Percentiles rank a stretch among this genome's conserved stretches.
Evolutionary conservation across 176 grass and related monocot species (phyloP).

Genomic region (Themeda triandra): DNA sequence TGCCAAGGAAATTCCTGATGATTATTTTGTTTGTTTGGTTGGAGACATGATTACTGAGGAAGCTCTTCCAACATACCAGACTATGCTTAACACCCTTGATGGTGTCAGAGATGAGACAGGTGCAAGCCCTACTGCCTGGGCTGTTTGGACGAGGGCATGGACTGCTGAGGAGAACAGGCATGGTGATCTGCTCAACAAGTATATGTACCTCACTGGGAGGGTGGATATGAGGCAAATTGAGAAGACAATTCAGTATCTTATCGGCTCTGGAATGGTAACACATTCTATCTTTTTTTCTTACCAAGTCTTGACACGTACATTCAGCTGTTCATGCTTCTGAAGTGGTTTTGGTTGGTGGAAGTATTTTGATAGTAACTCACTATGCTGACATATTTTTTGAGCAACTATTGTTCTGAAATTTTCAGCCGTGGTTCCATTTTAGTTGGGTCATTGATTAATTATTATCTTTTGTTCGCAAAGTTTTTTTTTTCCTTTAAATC

Average conservation of each 20-base stretch:
- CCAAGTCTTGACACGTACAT: not conserved
- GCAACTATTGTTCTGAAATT: not conserved
- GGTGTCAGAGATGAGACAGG: conserved; percentile 93
- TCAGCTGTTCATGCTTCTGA: conserved; percentile 5
- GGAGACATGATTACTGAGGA: conserved; percentile 99
- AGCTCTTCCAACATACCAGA: conserved; percentile 96
- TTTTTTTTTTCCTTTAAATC: not conserved
- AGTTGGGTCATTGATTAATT: not conserved
- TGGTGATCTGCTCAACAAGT: conserved; percentile 94
- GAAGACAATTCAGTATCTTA: conserved; percentile 96
- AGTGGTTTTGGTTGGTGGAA: not conserved
- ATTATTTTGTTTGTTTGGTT: conserved; percentile 88
- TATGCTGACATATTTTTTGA: not conserved
- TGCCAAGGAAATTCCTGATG: conserved; percentile 95
- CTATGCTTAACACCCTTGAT: conserved; percentile 95
- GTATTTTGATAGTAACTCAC: not conserved
- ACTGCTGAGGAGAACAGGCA: conserved; percentile 99
- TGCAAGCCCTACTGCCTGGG: conserved; percentile 88
- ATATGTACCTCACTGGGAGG: conserved; percentile 81
- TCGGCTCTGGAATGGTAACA: conserved; percentile 95
- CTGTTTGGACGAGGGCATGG: conserved; percentile 92
- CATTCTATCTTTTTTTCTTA: conserved; percentile 6
- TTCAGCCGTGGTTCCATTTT: not conserved
- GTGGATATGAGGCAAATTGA: conserved; percentile 94
- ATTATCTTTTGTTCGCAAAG: not conserved